Base-by-base conservation (phyloP, 2,329 filamentous ascomycete genomes). In the Aspergillus glaucus region DNA sequence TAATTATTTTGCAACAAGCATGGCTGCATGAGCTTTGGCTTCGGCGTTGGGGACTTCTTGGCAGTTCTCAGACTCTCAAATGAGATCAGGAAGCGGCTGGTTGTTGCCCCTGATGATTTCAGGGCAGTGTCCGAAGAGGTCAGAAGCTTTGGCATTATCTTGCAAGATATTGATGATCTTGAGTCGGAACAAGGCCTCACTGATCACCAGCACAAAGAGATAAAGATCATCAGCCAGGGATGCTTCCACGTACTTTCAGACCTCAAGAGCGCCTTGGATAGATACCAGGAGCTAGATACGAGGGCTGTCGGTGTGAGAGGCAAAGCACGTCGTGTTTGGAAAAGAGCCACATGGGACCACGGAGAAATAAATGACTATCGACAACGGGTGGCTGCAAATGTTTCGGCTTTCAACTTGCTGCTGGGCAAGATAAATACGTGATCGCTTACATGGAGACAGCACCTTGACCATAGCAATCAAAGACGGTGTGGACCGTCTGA, bases 21-120 rank as follows among this genome's bases (percentile, higher is more conserved):
- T n/a, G n/a, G n/a, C n/a, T n/a, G n/a, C n/a, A n/a, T 49, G 47
- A 46, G 47, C 17, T 46, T 49, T 19, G 37, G 44, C 28, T 49
- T 26, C n/a, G 19, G 47, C 6, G 44, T 43, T 8, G 43, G 47
- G 12, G 47, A 49, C 4, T 43, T 46, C n/a, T 21, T 39, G 14
- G 47, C 39, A 1, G 15, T 46, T 30, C n/a, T 49, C 2, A 28
- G 15, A 5, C 28, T 43, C 6, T 37, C 44, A 1, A 43, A 49
- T 10, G 44, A 49, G 3, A 7, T 49, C 43, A 36, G 26, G 10
- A 26, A 37, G 5, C 37, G 47, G 14, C 46, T 49, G 22, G 26
- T 39, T 4, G 43, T 36, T 10, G 43, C 47, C 1, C 47, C 43
- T 10, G 41, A 22, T 12, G 26, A 42, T 17, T 49, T 32, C 22